These are phyloP conservation scores for Truncatella angustata DNA, from an alignment of 2,329 filamentous ascomycete genomes.

Conservation along the genomic window DNA sequence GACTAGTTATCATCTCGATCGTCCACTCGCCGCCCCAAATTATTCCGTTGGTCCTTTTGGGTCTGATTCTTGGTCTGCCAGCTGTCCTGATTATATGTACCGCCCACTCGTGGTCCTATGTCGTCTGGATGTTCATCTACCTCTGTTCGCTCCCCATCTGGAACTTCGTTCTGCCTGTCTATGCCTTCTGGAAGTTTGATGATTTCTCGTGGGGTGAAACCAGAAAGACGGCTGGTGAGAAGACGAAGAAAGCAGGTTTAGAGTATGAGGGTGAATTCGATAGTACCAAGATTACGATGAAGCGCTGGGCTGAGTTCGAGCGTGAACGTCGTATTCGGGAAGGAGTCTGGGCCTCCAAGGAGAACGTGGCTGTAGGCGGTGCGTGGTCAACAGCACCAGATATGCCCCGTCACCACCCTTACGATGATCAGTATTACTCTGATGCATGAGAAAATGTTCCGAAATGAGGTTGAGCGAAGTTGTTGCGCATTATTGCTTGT, in stretches of 20 bases:
- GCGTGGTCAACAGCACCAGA: conserved; percentile 41
- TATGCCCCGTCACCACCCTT: conserved; percentile 35
- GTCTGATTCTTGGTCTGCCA: conserved; percentile 87
- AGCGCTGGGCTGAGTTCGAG: conserved; percentile 97
- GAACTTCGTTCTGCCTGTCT: conserved; percentile 94
- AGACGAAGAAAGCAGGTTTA: conserved; percentile 80
- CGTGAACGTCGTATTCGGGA: conserved; percentile 51
- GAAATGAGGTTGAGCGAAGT: neutral
- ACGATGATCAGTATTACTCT: conserved; percentile 56
- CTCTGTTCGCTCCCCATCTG: conserved; percentile 89
- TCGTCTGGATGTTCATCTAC: conserved; percentile 97
- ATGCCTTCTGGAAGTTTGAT: conserved; percentile 99
- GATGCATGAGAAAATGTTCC: conserved; percentile 45
- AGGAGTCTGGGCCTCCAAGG: conserved; percentile 52
- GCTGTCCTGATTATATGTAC: conserved; percentile 90
- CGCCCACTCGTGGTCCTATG: conserved; percentile 87
- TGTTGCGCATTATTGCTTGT: neutral
- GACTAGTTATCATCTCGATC: conserved; percentile 79
- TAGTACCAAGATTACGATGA: conserved; percentile 99
- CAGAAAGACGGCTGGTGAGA: conserved; percentile 88
- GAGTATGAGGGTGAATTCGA: conserved; percentile 96
- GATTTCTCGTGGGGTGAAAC: conserved; percentile 99
- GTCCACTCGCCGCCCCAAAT: conserved; percentile 73
- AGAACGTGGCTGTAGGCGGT: conserved; percentile 51
- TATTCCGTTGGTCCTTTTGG: conserved; percentile 87